These are phyloP conservation scores for Apiotrichum gracile DNA, from an alignment of 1,284 basidiomycete species.

Conservation along the genomic window DNA sequence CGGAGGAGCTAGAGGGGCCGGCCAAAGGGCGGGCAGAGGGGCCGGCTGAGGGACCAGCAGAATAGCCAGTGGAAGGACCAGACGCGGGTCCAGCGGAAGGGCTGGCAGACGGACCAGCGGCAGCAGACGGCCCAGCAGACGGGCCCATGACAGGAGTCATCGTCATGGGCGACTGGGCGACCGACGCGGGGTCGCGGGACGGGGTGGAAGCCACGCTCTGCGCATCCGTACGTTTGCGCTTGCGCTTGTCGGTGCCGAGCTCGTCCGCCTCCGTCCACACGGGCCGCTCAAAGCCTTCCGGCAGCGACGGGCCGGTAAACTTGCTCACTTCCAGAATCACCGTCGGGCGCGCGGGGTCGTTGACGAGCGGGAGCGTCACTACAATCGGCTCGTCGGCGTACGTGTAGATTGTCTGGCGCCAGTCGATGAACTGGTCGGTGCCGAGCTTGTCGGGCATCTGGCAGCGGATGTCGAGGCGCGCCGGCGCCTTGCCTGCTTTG, in stretches of 20 bases:
- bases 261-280: constrained; percentile 8
- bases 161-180: background rate
- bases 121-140: too few species aligned
- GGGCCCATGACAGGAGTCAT: too few species aligned
- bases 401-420: constrained; percentile 30
- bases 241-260: constrained; percentile 4
- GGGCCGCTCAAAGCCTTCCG: constrained; percentile 14
- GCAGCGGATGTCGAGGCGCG: constrained; percentile 29
- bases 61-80: too few species aligned
- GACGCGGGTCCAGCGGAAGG: too few species aligned
- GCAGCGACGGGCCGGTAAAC: constrained; percentile 8
- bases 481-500: constrained; percentile 30
- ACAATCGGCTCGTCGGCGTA: constrained; percentile 24
- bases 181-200: too few species aligned
- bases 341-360: background rate
- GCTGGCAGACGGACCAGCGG: background rate
- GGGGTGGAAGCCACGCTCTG: background rate
- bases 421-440: constrained; percentile 36
- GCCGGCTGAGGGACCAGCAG: too few species aligned
- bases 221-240: constrained; percentile 2
- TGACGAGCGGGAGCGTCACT: constrained; percentile 4
- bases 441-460: constrained; percentile 37
- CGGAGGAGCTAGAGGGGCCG: too few species aligned
- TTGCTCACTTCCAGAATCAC: background rate
- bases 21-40: too few species aligned